phyloP scores from a whole-genome alignment of 2,329 filamentous ascomycete genomes.

The Cadophora luteo-olivacea region DNA sequence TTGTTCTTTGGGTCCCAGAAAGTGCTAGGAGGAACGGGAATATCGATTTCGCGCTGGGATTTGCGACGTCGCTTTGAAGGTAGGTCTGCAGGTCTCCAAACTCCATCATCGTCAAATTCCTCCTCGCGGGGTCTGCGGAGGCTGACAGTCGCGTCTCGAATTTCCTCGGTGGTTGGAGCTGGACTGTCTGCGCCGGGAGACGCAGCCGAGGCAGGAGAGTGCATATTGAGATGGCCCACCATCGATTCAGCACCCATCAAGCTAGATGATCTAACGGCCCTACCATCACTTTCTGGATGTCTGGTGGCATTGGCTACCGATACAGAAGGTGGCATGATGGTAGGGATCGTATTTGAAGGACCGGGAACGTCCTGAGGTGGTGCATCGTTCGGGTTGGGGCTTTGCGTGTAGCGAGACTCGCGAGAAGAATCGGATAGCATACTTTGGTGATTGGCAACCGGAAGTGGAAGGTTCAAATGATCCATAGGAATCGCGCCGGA shows the following conservation, averaged over 20 bases:
- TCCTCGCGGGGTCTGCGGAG: slow-evolving; percentile 43
- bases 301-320: slow-evolving; percentile 14
- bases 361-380: slow-evolving; percentile 12
- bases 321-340: slow-evolving; percentile 31
- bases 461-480: slow-evolving; percentile 40
- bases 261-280: slow-evolving; percentile 38
- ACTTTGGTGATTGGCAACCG: slow-evolving; percentile 18
- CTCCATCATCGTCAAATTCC: slow-evolving; percentile 34
- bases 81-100: slow-evolving; percentile 38
- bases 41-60: slow-evolving; percentile 64
- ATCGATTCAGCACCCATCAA: slow-evolving; percentile 44
- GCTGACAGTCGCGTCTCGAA: slow-evolving; percentile 32
- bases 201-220: slow-evolving; percentile 40
- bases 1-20: slow-evolving; percentile 64
- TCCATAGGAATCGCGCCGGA: slow-evolving; percentile 41
- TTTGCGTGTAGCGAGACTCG: slow-evolving; percentile 24
- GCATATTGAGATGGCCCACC: slow-evolving; percentile 44
- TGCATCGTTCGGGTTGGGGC: slow-evolving; percentile 10
- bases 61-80: slow-evolving; percentile 55
- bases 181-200: slow-evolving; percentile 31
- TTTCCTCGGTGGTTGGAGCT: slow-evolving; percentile 21
- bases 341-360: slow-evolving; percentile 19
- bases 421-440: slow-evolving; percentile 11
- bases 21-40: slow-evolving; percentile 59
- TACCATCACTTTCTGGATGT: slow-evolving; percentile 23